Evolutionary conservation across 208 protist genomes (phyloP), one percentile per base, ranked within the genome.

Genomic region (Entamoeba dispar): DNA sequence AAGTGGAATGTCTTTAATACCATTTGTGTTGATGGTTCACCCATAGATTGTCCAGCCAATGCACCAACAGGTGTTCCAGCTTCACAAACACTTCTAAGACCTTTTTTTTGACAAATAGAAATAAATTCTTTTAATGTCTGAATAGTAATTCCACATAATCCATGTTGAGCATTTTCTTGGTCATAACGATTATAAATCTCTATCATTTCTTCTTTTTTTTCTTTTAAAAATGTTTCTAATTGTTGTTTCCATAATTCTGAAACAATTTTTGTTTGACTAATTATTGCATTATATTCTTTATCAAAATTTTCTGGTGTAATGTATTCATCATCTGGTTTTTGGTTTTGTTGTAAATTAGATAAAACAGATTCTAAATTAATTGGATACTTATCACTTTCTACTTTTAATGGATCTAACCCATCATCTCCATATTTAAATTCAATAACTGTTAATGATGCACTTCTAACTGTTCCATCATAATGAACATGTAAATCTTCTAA

Each of bases 21-120:
- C 98, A 99, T 99, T 94, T 99, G 98, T 55, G 99, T 99, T 51
- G 96, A 98, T 50, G 99, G 99, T 95, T 99, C 99, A 19, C 98
- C 98, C 91, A 99, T 98, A 15, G 96, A 98, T 96, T 99, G 98
- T 10, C 97, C 99, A 49, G 97, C 98, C 92, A 99, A 96, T 19
- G 98, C 98, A 49, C 99, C 99, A 27, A 98, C 98, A 19, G 98
- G 97, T 34, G 98, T 98, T 92, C 98, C 98, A 31, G 99, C 97
- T 94, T 99, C 98, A 50, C 97, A 97, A 49, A 94, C 93, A 94
- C 97, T 97, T 8, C 94, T 94, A 49, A 96, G 92, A 94, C 98
- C 98, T 94, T 97, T 98, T 47, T 92, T 22, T 43, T 69, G 17
- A 31, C 49, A 50, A 7, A 69, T 73, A 22, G 5, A 7, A 38